These are phyloP conservation scores for Aspergillus leporis DNA, from an alignment of 495 filamentous ascomycete species.

Conservation along the genomic window DNA sequence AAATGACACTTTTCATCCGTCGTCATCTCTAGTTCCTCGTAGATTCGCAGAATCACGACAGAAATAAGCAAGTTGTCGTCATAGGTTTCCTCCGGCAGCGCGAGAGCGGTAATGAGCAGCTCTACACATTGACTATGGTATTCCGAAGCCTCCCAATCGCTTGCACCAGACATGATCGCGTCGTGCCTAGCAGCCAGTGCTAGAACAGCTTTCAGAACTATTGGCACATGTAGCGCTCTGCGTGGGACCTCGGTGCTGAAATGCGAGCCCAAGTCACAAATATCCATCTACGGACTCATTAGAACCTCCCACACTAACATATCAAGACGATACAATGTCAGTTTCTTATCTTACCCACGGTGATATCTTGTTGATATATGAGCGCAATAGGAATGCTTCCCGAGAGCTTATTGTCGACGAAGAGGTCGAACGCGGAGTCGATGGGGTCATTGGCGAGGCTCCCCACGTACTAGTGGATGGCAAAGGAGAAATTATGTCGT, in stretches of 20 bases:
- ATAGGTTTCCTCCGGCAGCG: constrained; percentile 29
- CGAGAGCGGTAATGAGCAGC: constrained; percentile 33
- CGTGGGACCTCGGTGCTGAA: constrained; percentile 39
- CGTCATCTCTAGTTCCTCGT: constrained; percentile 37
- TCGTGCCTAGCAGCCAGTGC: constrained; percentile 37
- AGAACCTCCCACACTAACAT: background rate
- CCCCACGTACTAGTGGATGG: constrained; percentile 18
- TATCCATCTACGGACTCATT: constrained; percentile 27
- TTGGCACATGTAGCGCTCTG: constrained; percentile 33
- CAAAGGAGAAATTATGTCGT: constrained; percentile 12
- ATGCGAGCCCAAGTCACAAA: constrained; percentile 37
- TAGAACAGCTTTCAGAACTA: constrained; percentile 38
- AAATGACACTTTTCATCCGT: constrained; percentile 40
- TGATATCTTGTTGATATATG: constrained; percentile 37
- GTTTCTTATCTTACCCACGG: constrained; percentile 31
- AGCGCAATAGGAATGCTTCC: constrained; percentile 36
- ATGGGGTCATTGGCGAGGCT: constrained; percentile 11
- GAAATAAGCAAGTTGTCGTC: constrained; percentile 38
- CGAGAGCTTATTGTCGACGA: constrained; percentile 23
- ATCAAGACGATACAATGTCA: background rate
- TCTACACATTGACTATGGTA: constrained; percentile 42
- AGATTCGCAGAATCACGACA: constrained; percentile 39
- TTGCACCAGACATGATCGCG: constrained; percentile 31
- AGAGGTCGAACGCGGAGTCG: constrained; percentile 14
- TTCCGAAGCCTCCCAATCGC: constrained; percentile 39